Conservation (phyloP, 108 stramenopile genomes). For the Epipyxis sp. region DNA sequence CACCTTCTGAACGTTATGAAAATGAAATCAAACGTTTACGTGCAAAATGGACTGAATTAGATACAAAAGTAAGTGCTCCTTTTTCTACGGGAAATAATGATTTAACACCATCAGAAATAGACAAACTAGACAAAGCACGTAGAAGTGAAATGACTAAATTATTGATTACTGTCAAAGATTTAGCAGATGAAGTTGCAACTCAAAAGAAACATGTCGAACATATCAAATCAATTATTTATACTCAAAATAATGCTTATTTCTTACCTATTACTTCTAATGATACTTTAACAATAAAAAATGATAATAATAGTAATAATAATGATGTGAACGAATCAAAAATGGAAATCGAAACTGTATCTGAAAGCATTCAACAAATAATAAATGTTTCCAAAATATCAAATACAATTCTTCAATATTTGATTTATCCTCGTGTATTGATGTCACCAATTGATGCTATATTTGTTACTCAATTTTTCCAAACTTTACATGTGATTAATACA, state of each 20-base stretch:
- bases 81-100: background rate
- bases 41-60: background rate
- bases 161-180: background rate
- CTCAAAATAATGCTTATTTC: background rate
- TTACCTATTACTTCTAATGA: background rate
- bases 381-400: background rate
- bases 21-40: background rate
- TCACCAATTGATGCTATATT: background rate
- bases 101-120: background rate
- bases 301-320: background rate
- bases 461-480: background rate
- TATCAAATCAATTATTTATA: background rate
- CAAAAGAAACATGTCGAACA: background rate
- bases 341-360: too few species aligned
- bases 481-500: background rate
- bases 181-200: background rate
- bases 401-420: background rate
- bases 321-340: background rate
- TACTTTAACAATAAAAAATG: too few species aligned
- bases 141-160: background rate
- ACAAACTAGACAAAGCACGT: background rate
- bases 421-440: background rate
- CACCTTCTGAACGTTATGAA: background rate
- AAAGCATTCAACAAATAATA: too few species aligned
- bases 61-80: background rate